Percentiles rank a stretch among this genome's conserved stretches.
These are phyloP conservation scores for Blastobotrys chiropterorum DNA, from an alignment of 805 yeast species.

Conservation along the genomic window DNA sequence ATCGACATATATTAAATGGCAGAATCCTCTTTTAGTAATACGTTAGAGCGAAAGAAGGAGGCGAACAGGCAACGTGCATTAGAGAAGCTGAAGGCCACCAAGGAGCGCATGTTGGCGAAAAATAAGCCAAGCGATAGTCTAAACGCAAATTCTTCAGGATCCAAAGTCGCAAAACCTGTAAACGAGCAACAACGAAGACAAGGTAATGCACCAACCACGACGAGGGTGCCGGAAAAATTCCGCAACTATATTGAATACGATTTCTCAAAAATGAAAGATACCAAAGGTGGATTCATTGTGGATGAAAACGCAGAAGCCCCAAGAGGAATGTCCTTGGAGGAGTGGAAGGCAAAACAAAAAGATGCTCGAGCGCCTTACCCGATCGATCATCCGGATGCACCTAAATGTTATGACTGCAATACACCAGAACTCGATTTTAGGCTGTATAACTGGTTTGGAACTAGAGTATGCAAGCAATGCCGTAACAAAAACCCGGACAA, in stretches of 20 bases:
- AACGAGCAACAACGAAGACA: neutral
- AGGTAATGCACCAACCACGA: slow-evolving; percentile 3
- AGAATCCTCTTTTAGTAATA: neutral
- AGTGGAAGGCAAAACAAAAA: slow-evolving; percentile 50
- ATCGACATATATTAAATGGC: too few relatives aligned
- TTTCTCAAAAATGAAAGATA: slow-evolving; percentile 82
- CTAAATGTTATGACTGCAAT: slow-evolving; percentile 77
- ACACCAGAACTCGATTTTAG: slow-evolving; percentile 76
- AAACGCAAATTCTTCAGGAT: slow-evolving; percentile 5
- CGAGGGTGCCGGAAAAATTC: slow-evolving; percentile 21
- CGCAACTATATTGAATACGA: slow-evolving; percentile 40
- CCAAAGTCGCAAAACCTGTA: neutral
- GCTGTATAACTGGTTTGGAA: slow-evolving; percentile 57
- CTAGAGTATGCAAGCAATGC: slow-evolving; percentile 78
- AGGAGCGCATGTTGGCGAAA: slow-evolving; percentile 18
- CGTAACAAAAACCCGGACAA: slow-evolving; percentile 72
- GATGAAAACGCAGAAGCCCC: slow-evolving; percentile 32
- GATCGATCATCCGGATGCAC: slow-evolving; percentile 59
- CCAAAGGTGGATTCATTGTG: slow-evolving; percentile 76
- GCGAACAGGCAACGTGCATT: slow-evolving; percentile 19
- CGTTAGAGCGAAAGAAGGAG: slow-evolving; percentile 5
- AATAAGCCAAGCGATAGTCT: slow-evolving; percentile 1
- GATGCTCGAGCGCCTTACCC: slow-evolving; percentile 20
- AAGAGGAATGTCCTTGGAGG: slow-evolving; percentile 38
- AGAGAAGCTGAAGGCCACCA: slow-evolving; percentile 20